Evolutionary conservation across 1,284 basidiomycete genomes (phyloP).

Genomic region (Boletellus sp.): DNA sequence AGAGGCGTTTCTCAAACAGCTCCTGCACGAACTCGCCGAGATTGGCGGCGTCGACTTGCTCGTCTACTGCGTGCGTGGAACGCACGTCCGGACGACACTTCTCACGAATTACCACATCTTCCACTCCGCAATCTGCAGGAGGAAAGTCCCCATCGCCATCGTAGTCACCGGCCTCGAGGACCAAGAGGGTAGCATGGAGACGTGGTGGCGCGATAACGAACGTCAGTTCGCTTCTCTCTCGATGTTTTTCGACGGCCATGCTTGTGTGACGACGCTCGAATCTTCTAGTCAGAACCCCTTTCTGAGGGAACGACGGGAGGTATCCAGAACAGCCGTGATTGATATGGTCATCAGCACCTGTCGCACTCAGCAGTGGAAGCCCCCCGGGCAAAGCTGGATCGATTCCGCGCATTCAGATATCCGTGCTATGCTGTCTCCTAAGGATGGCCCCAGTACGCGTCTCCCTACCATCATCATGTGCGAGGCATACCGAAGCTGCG

Average conservation of each 20-base stretch:
- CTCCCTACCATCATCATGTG: slow-evolving; percentile 25
- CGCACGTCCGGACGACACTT: slow-evolving; percentile 25
- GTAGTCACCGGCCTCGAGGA: slow-evolving; percentile 31
- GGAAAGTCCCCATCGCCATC: slow-evolving; percentile 28
- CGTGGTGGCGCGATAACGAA: slow-evolving; percentile 24
- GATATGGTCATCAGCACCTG: slow-evolving; percentile 19
- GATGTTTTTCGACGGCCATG: slow-evolving; percentile 26
- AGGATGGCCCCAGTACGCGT: slow-evolving; percentile 1
- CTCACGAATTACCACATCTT: slow-evolving; percentile 29
- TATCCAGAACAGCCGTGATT: slow-evolving; percentile 14
- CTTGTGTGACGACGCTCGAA: slow-evolving; percentile 29
- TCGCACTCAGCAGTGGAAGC: slow-evolving; percentile 21
- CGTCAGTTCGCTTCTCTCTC: slow-evolving; percentile 18
- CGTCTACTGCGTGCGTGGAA: slow-evolving; percentile 30
- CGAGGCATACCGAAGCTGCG: slow-evolving; percentile 10
- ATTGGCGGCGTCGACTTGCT: slow-evolving; percentile 23
- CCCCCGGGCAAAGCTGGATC: slow-evolving; percentile 23
- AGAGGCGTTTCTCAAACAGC: slow-evolving; percentile 26
- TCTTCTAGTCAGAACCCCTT: slow-evolving; percentile 5
- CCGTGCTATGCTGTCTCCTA: slow-evolving; percentile 21
- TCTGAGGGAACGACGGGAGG: slow-evolving; percentile 18
- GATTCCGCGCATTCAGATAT: slow-evolving; percentile 26
- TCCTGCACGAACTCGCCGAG: slow-evolving; percentile 25
- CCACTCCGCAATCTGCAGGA: slow-evolving; percentile 32
- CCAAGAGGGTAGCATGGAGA: slow-evolving; percentile 26